A percentile compares a stretch with the other conserved stretches of the same genome.
phyloP scores from a whole-genome alignment of 73 alveolate species.

The Paramecium octaurelia region DNA sequence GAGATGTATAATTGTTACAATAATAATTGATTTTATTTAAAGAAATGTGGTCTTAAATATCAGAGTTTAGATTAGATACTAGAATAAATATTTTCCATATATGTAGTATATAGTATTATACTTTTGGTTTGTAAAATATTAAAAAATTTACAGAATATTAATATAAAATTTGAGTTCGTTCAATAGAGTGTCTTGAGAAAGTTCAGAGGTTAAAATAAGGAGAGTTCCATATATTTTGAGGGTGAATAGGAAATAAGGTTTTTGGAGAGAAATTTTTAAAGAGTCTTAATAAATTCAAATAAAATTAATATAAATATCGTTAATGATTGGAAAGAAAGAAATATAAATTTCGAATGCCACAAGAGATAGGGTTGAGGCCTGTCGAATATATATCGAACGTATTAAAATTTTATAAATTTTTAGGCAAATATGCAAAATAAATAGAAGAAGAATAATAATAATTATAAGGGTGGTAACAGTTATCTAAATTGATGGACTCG shows the following conservation, averaged over 20 bases:
- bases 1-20: background rate
- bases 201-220: background rate
- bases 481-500: conserved; percentile 51
- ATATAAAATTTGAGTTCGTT: background rate
- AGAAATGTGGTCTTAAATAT: no score
- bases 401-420: background rate
- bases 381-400: conserved; percentile 50
- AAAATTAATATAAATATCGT: conserved; percentile 16
- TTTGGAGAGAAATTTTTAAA: background rate
- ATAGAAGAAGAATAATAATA: conserved; percentile 40
- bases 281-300: background rate
- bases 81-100: no score
- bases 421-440: conserved; percentile 43
- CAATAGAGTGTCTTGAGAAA: background rate
- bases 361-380: conserved; percentile 58
- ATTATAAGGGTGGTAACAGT: conserved; percentile 60
- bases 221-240: background rate
- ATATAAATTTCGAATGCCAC: background rate
- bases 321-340: conserved; percentile 21
- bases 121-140: background rate
- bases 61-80: no score
- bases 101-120: no score
- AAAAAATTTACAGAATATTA: background rate
- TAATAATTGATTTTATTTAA: no score
- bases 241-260: background rate